These are phyloP conservation scores for Blastobotrys chiropterorum DNA, from an alignment of 805 yeast species.

Conservation along the genomic window DNA sequence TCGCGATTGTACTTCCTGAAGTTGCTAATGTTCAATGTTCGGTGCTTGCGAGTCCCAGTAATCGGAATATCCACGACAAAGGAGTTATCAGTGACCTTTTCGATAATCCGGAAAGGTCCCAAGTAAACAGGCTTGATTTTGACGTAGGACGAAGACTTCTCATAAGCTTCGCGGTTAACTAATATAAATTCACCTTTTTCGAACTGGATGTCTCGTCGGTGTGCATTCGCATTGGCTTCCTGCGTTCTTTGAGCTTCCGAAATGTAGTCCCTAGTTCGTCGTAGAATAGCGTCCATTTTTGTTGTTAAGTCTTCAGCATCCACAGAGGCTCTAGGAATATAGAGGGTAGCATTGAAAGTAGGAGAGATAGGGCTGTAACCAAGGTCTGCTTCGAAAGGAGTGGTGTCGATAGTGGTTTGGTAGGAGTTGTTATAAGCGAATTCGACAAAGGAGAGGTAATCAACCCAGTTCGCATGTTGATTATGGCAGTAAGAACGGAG, in stretches of 20 bases:
- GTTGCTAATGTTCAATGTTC: background rate
- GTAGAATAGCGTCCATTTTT: background rate
- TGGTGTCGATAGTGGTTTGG: background rate
- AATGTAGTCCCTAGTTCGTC: background rate
- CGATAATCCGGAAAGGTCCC: background rate
- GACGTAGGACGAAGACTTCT: background rate
- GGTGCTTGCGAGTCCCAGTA: background rate
- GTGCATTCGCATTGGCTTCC: background rate
- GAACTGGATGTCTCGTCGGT: background rate
- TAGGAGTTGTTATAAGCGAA: background rate
- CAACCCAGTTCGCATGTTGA: background rate
- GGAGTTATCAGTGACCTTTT: background rate
- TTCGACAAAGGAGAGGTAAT: background rate
- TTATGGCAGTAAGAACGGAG: background rate
- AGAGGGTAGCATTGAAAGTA: background rate
- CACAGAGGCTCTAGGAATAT: background rate
- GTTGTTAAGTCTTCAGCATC: background rate
- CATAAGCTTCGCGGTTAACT: background rate
- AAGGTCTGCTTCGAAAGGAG: background rate
- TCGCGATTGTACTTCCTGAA: background rate
- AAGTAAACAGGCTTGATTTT: background rate
- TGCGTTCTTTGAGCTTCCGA: background rate
- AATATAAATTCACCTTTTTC: background rate
- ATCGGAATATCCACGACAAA: background rate
- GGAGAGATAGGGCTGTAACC: background rate